Percentiles rank a stretch among this genome's conserved stretches.
Evolutionary conservation across 108 stramenopile species (phyloP).

Genomic region (Aurantiochytrium sp.): DNA sequence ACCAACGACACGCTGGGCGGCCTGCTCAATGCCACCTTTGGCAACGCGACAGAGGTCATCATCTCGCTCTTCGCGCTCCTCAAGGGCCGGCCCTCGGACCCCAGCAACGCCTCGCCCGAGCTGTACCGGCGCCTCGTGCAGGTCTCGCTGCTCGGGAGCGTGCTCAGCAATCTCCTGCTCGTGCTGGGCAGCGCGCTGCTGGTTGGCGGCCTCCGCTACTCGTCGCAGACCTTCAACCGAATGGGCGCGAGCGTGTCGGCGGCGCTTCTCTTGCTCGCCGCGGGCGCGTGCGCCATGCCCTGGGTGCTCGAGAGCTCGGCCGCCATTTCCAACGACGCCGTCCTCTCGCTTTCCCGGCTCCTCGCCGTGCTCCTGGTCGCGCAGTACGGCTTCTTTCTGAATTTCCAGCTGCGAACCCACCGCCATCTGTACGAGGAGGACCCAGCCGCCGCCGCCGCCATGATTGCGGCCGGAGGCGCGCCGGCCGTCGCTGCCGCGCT

Average conservation of each 20-base stretch:
- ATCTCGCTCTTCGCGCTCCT: slow-evolving; percentile 77
- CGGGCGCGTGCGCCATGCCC: not conserved
- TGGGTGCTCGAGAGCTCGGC: not conserved
- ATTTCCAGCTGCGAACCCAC: slow-evolving; percentile 22
- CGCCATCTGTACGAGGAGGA: not conserved
- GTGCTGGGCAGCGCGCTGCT: slow-evolving; percentile 80
- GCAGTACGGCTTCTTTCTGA: not conserved
- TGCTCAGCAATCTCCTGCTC: slow-evolving; percentile 77
- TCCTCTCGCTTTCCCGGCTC: not conserved
- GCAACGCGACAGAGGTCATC: slow-evolving; percentile 83
- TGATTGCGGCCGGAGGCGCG: not conserved
- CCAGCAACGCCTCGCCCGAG: not conserved
- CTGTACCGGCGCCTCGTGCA: slow-evolving; percentile 77
- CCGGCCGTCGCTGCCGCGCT: not conserved
- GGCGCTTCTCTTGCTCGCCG: not conserved
- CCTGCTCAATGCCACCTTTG: slow-evolving; percentile 87
- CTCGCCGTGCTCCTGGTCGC: not conserved
- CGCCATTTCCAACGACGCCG: not conserved
- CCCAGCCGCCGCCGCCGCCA: not conserved
- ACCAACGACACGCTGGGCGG: slow-evolving; percentile 86
- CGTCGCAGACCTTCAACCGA: slow-evolving; percentile 67
- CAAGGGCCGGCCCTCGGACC: slow-evolving; percentile 47
- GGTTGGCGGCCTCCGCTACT: slow-evolving; percentile 75
- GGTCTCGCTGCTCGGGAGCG: slow-evolving; percentile 77
- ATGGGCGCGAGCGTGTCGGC: not conserved